Evolutionary conservation across 2,329 filamentous ascomycete species (phyloP).

Genomic region (Talaromyces rugulosus): DNA sequence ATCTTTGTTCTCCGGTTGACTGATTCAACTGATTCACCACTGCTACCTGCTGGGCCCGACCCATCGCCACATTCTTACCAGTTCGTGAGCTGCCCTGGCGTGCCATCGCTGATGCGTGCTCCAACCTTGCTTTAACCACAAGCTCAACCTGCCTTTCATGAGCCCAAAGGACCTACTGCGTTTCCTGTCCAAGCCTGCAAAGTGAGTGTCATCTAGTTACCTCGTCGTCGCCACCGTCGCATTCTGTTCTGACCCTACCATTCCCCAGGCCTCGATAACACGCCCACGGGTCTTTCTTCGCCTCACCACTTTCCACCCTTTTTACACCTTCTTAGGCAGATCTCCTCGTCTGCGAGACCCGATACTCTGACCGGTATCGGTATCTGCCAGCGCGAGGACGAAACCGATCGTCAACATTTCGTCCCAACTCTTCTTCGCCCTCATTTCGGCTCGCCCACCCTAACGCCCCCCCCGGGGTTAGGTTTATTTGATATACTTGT

Average conservation of each 20-base stretch:
- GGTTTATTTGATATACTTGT: slow-evolving; percentile 26
- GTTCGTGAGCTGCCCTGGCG: not conserved
- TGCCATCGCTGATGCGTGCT: slow-evolving; percentile 31
- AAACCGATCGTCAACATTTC: slow-evolving; percentile 75
- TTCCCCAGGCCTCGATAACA: slow-evolving; percentile 61
- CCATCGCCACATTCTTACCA: not conserved
- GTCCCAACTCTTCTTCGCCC: slow-evolving; percentile 76
- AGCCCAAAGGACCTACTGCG: slow-evolving; percentile 84
- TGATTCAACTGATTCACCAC: not conserved
- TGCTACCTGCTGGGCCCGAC: not conserved
- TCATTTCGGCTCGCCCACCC: slow-evolving; percentile 80
- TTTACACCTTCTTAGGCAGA: slow-evolving; percentile 44
- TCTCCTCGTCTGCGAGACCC: slow-evolving; percentile 74
- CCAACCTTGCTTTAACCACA: slow-evolving; percentile 30
- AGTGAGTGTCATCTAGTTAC: slow-evolving; percentile 55
- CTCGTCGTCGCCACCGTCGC: not conserved
- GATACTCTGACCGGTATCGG: slow-evolving; percentile 84
- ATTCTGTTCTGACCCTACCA: slow-evolving; percentile 2
- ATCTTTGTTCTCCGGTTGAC: not conserved
- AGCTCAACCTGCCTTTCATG: slow-evolving; percentile 62
- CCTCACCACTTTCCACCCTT: slow-evolving; percentile 12
- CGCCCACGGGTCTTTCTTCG: slow-evolving; percentile 27
- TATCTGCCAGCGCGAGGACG: slow-evolving; percentile 64
- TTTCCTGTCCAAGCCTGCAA: slow-evolving; percentile 91
- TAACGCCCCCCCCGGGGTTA: slow-evolving; percentile 64